Evolutionary conservation across 1,139 yeast genomes (phyloP).

Genomic region (Protomyces inouyei): DNA sequence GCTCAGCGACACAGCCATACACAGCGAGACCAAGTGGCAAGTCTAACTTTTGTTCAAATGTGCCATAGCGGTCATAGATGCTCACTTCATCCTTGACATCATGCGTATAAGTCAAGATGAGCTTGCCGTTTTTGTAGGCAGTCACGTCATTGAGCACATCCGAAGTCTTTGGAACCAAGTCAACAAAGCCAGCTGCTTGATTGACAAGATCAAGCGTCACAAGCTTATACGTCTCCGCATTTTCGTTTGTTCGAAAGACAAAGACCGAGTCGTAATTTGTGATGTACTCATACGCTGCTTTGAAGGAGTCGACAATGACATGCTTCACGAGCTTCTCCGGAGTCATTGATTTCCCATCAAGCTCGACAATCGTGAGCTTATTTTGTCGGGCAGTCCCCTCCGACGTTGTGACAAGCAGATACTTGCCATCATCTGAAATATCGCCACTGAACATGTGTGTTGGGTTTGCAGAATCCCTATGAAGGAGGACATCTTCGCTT

Average conservation of each 20-base stretch:
- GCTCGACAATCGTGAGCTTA: conserved; percentile 14
- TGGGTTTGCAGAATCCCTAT: conserved; percentile 11
- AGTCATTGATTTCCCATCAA: background rate
- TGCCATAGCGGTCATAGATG: conserved; percentile 10
- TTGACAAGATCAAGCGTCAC: conserved; percentile 11
- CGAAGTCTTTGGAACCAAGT: conserved; percentile 3
- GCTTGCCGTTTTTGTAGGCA: conserved; percentile 5
- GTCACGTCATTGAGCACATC: conserved; percentile 17
- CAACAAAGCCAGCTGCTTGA: conserved; percentile 5
- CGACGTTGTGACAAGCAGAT: conserved; percentile 18
- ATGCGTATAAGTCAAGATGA: conserved; percentile 18
- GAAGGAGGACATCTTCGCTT: conserved; percentile 9
- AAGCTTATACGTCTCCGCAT: conserved; percentile 13
- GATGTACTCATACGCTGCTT: conserved; percentile 73
- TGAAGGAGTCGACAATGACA: conserved; percentile 73
- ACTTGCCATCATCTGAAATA: conserved; percentile 11
- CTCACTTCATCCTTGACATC: conserved; percentile 24
- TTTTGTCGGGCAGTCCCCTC: conserved; percentile 17
- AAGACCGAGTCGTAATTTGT: conserved; percentile 18
- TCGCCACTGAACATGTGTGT: conserved; percentile 17
- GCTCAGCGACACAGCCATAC: conserved; percentile 1
- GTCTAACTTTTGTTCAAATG: conserved; percentile 9
- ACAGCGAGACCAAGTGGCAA: conserved; percentile 21
- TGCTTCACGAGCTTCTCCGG: conserved; percentile 49
- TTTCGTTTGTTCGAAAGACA: conserved; percentile 15